phyloP scores from a whole-genome alignment of 2,329 filamentous ascomycete species.

The Penicillium thymicola region DNA sequence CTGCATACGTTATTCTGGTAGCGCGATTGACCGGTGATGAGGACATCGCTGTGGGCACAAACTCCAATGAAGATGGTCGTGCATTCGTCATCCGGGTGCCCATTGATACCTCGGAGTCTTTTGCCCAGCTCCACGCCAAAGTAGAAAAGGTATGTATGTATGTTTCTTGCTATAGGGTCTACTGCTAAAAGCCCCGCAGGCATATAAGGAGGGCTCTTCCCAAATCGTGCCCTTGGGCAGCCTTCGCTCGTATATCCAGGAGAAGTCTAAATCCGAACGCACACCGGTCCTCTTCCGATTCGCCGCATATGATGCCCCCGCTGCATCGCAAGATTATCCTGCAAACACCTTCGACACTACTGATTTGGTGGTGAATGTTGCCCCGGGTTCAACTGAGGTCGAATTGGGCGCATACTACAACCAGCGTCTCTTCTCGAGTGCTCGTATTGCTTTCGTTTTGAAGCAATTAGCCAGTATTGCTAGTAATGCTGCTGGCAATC shows the following conservation, averaged over 20 bases:
- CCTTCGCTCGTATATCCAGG: conserved; percentile 42
- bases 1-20: conserved; percentile 45
- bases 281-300: conserved; percentile 47
- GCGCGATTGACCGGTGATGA: conserved; percentile 49
- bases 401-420: conserved; percentile 45
- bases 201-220: conserved; percentile 40
- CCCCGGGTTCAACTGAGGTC: conserved; percentile 24
- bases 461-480: conserved; percentile 44
- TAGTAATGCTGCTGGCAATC: conserved; percentile 39
- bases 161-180: neutral
- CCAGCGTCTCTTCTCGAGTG: conserved; percentile 47
- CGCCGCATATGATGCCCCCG: conserved; percentile 47
- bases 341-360: conserved; percentile 45
- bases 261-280: conserved; percentile 39
- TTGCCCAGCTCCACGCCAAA: conserved; percentile 39
- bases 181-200: conserved; percentile 25
- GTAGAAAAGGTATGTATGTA: conserved; percentile 37
- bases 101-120: conserved; percentile 41
- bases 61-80: conserved; percentile 42
- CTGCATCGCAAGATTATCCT: conserved; percentile 40
- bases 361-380: conserved; percentile 42
- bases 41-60: conserved; percentile 49
- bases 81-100: conserved; percentile 46
- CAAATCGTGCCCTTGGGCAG: conserved; percentile 43
- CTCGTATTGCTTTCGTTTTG: conserved; percentile 43